These are phyloP conservation scores for Xylaria sp. DNA, from an alignment of 495 filamentous ascomycete genomes.

Conservation along the genomic window DNA sequence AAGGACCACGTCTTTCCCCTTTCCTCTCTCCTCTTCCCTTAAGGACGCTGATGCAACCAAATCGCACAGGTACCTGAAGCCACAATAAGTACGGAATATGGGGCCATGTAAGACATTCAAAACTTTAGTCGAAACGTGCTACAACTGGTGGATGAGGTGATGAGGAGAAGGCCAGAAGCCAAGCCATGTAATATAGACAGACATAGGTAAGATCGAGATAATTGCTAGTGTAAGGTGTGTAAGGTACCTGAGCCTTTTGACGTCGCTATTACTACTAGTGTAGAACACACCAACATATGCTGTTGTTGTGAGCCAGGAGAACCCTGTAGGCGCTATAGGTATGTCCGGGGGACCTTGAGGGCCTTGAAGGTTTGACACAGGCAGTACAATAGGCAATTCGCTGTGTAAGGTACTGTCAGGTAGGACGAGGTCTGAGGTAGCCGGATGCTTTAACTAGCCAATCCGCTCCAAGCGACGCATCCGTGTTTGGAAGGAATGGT, in stretches of 20 bases:
- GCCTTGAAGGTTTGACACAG: conserved; percentile 1
- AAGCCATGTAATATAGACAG: neutral
- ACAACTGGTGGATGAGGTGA: conserved; percentile 39
- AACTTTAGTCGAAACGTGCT: conserved; percentile 37
- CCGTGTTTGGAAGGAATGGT: conserved; percentile 29
- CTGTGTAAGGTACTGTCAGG: no score
- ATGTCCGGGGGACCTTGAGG: neutral
- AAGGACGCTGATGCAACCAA: neutral
- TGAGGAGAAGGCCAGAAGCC: neutral
- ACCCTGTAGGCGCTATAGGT: neutral
- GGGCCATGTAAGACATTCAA: neutral
- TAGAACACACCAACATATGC: neutral
- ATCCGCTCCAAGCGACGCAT: conserved; percentile 33
- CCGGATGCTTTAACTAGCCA: conserved; percentile 26
- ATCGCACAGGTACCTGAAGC: neutral
- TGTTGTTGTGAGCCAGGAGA: neutral
- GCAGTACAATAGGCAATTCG: no score
- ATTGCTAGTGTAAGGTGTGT: neutral
- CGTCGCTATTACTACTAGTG: conserved; percentile 7
- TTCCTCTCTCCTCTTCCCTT: no score
- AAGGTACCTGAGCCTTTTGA: neutral
- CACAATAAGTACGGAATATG: neutral
- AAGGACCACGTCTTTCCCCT: neutral
- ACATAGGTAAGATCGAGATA: neutral
- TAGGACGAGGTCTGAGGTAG: neutral